Evolutionary conservation across 108 stramenopile species (phyloP), one percentile per base, ranked within the genome.

Genomic region (Pseudonitzschia multistriata): DNA sequence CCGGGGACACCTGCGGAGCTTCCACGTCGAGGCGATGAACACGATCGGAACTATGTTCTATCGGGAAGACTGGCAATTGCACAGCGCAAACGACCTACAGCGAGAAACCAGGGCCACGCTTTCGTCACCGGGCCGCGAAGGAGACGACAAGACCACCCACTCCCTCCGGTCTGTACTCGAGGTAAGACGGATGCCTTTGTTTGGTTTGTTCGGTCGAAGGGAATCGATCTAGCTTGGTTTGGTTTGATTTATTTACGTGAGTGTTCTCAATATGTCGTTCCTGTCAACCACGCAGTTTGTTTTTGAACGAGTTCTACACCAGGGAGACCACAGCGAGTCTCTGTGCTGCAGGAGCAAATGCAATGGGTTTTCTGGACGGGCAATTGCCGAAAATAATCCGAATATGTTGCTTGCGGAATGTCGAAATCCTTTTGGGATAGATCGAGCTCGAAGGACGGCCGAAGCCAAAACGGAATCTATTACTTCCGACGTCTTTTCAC

Each of bases 21-120:
- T 89, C 49, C 88, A 91, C 68, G 79, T 88, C 52, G 89, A 91
- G 31, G 79, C 87, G 19, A 91, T 94, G 90, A 91, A 83, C 54
- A 67, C 70, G 21, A 81, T 83, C 30, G 93, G 90, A 2, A 67
- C 70, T 2, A 63, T 76, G 39, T 67, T 94, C 49, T 76, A 66
- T 13, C 74, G 78, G 3, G 93, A 94, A 60, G 62, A 79, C 3
- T 94, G 93, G 93, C 50, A 72, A 22, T 54, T 90, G 21, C 34
- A 72, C 11, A 59, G 57, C 31, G 0, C 35, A 7, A 14, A 34
- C n/a, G 57, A 59, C 14, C 28, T 59, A n/a, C 3, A 6, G 19
- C 11, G 19, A 30, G 10, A 59, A n/a, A n/a, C n/a, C n/a, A n/a
- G n/a, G n/a, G n/a, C n/a, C n/a, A n/a, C n/a, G n/a, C n/a, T n/a